Base-by-base conservation (phyloP, 768 basidiomycete species). In the Trametes cubensis region DNA sequence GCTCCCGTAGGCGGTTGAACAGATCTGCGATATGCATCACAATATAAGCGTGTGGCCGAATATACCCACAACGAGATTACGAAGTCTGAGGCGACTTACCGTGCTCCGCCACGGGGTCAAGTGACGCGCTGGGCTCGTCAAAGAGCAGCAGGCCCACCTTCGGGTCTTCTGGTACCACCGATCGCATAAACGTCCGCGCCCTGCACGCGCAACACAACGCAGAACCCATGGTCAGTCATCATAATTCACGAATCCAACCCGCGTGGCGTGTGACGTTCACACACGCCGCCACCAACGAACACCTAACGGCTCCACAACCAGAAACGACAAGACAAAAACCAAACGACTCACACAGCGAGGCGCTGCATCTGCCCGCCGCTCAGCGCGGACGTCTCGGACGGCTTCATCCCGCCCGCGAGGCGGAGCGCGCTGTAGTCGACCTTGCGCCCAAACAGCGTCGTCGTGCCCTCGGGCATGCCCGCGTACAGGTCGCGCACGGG, bases 401-500 rank as follows among this genome's bases (percentile, higher is more conserved):
- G 15, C 20, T 53, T 68, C 81, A 85, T 81, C 18, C 75, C 74
- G 0, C 81, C 84, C 10, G 74, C 71, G 0, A 71, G 71, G 40
- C 84, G 77, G 47, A 88, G 66, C 2, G 68, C 69, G 4, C 70
- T 68, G 62, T 81, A 85, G 63, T 86, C 79, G 8, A 90, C 84
- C 28, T 77, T 74, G 25, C 81, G 74, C 15, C 88, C 90, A 68
- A 87, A 87, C 13, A 86, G 72, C 50, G 77, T 83, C 39, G 75
- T 79, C 13, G 84, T 85, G 7, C 88, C 89, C 65, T 88, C 85
- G 0, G 86, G 86, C 5, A 88, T 72, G 23, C 79, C 69, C 0
- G 86, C 83, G 67, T 88, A 91, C 60, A 85, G 78, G 70, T 92
- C 89, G 58, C 74, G 78, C 6, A 91, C 88, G 0, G 90, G 90